These are phyloP conservation scores for Musa beccarii DNA, from an alignment of 176 grass and related monocot species.

Conservation along the genomic window DNA sequence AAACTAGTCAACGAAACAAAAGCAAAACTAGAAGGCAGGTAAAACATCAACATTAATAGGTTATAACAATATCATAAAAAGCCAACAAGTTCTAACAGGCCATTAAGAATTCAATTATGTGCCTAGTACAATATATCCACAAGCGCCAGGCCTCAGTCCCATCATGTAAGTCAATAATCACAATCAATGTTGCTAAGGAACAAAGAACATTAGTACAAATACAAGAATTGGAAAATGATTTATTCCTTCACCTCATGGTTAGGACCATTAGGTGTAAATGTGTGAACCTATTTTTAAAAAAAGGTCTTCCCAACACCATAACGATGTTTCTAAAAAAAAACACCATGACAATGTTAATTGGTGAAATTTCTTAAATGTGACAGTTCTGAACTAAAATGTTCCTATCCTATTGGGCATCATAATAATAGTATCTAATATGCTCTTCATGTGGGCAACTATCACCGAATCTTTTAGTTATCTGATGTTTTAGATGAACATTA, in stretches of 20 bases:
- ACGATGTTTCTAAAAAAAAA: not conserved
- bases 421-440: not conserved
- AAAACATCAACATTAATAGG: not conserved
- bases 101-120: not conserved
- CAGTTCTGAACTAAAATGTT: too few relatives aligned
- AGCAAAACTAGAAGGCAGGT: not conserved
- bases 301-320: too few relatives aligned
- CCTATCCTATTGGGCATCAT: not conserved
- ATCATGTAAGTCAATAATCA: not conserved
- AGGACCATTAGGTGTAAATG: too few relatives aligned
- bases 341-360: not conserved
- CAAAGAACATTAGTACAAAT: not conserved
- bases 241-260: not conserved
- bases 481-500: not conserved
- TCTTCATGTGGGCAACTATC: not conserved
- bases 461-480: not conserved
- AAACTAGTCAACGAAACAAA: not conserved
- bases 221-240: not conserved
- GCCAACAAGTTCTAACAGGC: not conserved
- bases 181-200: not conserved
- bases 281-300: too few relatives aligned
- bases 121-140: too few relatives aligned
- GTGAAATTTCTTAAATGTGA: not conserved
- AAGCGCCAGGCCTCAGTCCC: not conserved
- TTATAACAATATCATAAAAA: not conserved